phyloP scores from a whole-genome alignment of 129 eudicot genomes.

The Tagetes patula region DNA sequence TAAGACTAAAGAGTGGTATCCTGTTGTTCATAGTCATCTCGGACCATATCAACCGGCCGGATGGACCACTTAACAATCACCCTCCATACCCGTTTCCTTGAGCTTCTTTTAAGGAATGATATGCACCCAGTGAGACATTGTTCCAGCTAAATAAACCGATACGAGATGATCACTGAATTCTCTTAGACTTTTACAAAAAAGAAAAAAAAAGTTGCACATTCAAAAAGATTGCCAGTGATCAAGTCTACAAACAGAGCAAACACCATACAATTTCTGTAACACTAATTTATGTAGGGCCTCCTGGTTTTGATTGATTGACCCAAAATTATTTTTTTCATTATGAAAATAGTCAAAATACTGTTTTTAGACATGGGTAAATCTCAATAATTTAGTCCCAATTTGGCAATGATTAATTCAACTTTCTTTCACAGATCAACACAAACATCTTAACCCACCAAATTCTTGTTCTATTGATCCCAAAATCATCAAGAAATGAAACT shows the following conservation, averaged over 20 bases:
- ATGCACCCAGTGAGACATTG: no score
- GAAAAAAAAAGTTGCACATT: background rate
- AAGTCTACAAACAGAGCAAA: background rate
- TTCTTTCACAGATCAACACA: constrained; percentile 21
- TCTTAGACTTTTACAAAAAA: background rate
- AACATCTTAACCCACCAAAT: constrained; percentile 12
- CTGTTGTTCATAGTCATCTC: constrained; percentile 23
- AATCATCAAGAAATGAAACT: constrained; percentile 2
- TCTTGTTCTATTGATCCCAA: constrained; percentile 16
- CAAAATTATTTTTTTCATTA: constrained; percentile 12
- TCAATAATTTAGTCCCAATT: constrained; percentile 21
- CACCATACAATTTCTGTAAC: background rate
- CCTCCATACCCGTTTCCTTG: background rate
- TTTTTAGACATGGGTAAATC: background rate
- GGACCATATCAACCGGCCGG: constrained; percentile 15
- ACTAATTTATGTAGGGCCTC: background rate
- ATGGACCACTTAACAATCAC: constrained; percentile 23
- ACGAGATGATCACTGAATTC: constrained; percentile 8
- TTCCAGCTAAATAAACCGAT: no score
- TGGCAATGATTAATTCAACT: constrained; percentile 21
- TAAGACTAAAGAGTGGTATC: constrained; percentile 7
- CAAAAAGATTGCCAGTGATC: constrained; percentile 9
- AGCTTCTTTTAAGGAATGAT: no score
- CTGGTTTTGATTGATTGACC: constrained; percentile 2
- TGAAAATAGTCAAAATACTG: background rate